Evolutionary conservation across 108 stramenopile genomes (phyloP), one percentile per base, ranked within the genome.

Genomic region (Epipyxis sp.): DNA sequence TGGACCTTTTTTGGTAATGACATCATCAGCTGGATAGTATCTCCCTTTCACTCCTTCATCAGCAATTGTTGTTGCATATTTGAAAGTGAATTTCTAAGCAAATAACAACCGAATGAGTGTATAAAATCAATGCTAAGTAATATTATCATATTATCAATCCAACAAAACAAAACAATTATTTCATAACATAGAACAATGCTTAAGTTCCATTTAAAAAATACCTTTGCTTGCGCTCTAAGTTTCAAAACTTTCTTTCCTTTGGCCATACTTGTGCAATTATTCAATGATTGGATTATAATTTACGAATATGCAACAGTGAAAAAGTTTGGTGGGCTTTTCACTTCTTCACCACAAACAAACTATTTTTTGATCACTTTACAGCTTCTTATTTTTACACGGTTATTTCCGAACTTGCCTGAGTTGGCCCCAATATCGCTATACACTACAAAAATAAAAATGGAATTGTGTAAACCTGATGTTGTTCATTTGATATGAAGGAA

Each of bases 1-100:
- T 40, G 80, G 82, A 72, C 59, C 71, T 78, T 90, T 89, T 40
- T 91, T 83, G 58, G 83, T 77, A 69, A 90, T 83, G 59, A 93
- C 86, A 79, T 98, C 96, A 78, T 99, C 97, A 25, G 97, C 98
- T 35, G 96, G 93, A 91, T 98, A 98, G 77, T 87, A 94, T 29
- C 86, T 79, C 42, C 87, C 77, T 30, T 79, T 80, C 77, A 87
- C 85, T 54, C 89, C 89, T 42, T 84, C 40, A 30, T 42, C 41
- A 58, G 78, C 50, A 16, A 13, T 37, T 6, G 3, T 35, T 10
- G 3, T 25, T 32, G 20, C 13, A 42, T 74, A 74, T 32, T 74
- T 74, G 71, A 74, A 74, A 37, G 71, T 57, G 50, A 74, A 74
- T 74, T 74, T 74, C 71, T 74, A 42, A 13, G 50, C 3, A 74